phyloP scores from a whole-genome alignment of 192 early-diverging fungal species.

The Coemansia javaensis region DNA sequence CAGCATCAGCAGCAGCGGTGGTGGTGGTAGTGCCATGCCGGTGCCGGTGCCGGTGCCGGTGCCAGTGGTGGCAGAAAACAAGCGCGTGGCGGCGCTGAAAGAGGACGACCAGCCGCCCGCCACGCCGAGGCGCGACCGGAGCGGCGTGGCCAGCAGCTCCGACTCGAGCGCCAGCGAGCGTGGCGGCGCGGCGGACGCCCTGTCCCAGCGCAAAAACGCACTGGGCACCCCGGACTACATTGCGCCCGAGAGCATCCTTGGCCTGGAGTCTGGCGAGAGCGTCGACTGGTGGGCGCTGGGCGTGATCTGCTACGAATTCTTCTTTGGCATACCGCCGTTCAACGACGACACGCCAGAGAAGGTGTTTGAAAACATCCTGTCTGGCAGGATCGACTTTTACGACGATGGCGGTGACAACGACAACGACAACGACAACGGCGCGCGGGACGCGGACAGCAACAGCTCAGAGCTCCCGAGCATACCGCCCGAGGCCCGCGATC shows the following conservation, averaged over 20 bases:
- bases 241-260: conserved; percentile 91
- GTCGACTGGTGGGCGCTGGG: conserved; percentile 94
- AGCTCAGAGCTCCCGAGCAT: conserved; percentile 8
- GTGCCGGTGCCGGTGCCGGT: not conserved
- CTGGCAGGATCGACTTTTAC: conserved; percentile 32
- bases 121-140: not conserved
- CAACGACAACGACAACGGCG: not conserved
- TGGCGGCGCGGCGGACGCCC: not conserved
- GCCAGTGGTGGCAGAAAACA: conserved; percentile 6
- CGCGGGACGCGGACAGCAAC: conserved; percentile 14
- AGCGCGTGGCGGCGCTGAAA: conserved; percentile 55
- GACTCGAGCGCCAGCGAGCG: conserved; percentile 14
- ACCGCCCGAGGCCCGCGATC: conserved; percentile 38
- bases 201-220: conserved; percentile 34
- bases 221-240: conserved; percentile 91
- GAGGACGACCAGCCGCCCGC: not conserved
- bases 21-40: too few species aligned
- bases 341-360: conserved; percentile 41
- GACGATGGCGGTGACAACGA: conserved; percentile 17
- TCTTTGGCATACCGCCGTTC: conserved; percentile 85
- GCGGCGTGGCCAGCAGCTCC: conserved; percentile 5
- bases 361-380: conserved; percentile 44
- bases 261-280: conserved; percentile 63
- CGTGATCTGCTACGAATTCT: conserved; percentile 87
- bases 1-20: not conserved